A percentile compares a stretch with the other conserved stretches of the same genome.
Evolutionary conservation across 2,329 filamentous ascomycete species (phyloP).

Genomic region (Mycocentrospora acerina): DNA sequence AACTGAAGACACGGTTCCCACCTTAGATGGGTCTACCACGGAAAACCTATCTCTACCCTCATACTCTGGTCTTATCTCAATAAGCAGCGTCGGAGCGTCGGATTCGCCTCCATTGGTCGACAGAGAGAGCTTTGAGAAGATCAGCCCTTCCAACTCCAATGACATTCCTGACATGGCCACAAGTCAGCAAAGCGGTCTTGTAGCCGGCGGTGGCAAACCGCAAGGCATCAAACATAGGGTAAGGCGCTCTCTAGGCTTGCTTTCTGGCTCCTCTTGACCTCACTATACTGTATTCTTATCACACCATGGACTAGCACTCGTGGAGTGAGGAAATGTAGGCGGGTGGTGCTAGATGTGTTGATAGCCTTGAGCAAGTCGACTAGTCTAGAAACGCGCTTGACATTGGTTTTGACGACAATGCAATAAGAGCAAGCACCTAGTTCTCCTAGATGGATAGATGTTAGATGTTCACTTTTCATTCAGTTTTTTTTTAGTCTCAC

Average conservation of each 20-base stretch:
- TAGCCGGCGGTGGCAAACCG: too few species aligned
- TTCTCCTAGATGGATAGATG: too few species aligned
- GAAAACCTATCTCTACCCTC: slow-evolving; percentile 94
- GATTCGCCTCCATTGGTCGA: slow-evolving; percentile 8
- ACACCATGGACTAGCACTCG: slow-evolving; percentile 5
- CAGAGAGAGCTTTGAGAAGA: slow-evolving; percentile 16
- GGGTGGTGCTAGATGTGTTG: slow-evolving; percentile 51
- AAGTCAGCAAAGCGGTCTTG: too few species aligned
- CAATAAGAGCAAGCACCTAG: too few species aligned
- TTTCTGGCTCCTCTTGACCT: slow-evolving; percentile 11
- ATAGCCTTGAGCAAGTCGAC: too few species aligned
- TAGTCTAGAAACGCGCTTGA: too few species aligned
- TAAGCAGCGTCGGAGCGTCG: slow-evolving; percentile 70
- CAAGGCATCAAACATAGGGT: slow-evolving; percentile 14
- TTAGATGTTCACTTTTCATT: too few species aligned
- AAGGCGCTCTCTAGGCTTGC: slow-evolving; percentile 16
- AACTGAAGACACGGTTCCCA: slow-evolving; percentile 1
- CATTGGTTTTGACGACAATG: too few species aligned
- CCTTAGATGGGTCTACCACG: slow-evolving; percentile 90
- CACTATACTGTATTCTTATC: background rate
- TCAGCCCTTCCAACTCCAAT: slow-evolving; percentile 1
- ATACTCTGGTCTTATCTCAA: slow-evolving; percentile 83
- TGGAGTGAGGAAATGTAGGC: slow-evolving; percentile 6
- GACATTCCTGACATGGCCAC: too few species aligned
- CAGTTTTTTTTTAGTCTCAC: too few species aligned